Base-by-base conservation (phyloP, 2,329 filamentous ascomycete species). In the Colletotrichum scovillei region DNA sequence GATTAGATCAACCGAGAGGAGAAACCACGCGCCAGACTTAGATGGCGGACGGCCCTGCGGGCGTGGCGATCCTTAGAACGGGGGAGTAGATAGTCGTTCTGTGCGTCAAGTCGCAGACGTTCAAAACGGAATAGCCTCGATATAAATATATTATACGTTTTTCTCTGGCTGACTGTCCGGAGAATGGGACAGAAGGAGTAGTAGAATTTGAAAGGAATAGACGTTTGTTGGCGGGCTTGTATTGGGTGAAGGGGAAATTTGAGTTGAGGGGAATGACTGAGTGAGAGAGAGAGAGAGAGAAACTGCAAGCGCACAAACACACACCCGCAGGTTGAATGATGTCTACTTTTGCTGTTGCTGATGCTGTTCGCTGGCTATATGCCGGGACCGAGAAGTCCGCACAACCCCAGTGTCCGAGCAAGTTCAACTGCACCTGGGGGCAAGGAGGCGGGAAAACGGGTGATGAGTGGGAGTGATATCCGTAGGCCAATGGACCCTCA, bases 1-100 rank as follows among this genome's bases (percentile, higher is more conserved):
- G 76, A 77, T 73, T 72, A 77, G 76, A 76, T 77, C 75, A 75
- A 73, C 75, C 74, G 74, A 76, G 74, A 72, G 69, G 65, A 78
- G 65, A 64, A 67, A 65, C 74, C 63, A 75, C 75, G 76, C 75
- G 75, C 57, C 75, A 70, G 63, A 60, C 74, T 42, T 11, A 62
- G 56, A 26, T 49, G 67, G 63, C 71, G 58, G 67, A 62, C 59
- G 69, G 72, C 73, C 59, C 52, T 56, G 73, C 72, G 67, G 74
- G 75, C 62, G 75, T 76, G 71, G 74, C 70, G 75, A 75, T 75
- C 75, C 62, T 57, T 66, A 62, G 49, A 67, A 63, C 67, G 64
- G 67, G 71, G 66, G 67, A 52, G 11, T 7, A 64, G 8, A 49
- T 58, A 67, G 60, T 53, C 35, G 38, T 69, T 72, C 74, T 69